Conservation (phyloP, 2,329 filamentous ascomycete species). For the Colletotrichum agaves region DNA sequence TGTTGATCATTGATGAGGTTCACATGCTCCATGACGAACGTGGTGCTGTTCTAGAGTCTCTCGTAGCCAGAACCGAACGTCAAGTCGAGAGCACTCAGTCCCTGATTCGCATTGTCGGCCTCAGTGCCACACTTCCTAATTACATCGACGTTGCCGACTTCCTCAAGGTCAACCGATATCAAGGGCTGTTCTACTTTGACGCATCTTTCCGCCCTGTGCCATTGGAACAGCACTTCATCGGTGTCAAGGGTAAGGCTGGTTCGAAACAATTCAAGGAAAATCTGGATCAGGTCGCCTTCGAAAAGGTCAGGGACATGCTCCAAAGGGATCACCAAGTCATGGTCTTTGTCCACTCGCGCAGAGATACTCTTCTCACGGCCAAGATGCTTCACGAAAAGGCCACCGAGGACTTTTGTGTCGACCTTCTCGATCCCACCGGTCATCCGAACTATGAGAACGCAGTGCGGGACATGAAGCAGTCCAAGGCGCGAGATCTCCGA, state of each 20-base stretch:
- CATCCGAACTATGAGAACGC: constrained; percentile 86
- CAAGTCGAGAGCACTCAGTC: constrained; percentile 99
- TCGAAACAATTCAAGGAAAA: constrained; percentile 87
- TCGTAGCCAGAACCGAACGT: constrained; percentile 93
- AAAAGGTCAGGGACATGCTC: constrained; percentile 95
- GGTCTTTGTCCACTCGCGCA: constrained; percentile 98
- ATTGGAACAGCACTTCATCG: constrained; percentile 96
- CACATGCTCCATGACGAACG: constrained; percentile 99
- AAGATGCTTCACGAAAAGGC: constrained; percentile 89
- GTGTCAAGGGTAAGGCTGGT: constrained; percentile 90
- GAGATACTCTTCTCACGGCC: constrained; percentile 91
- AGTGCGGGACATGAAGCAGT: constrained; percentile 84
- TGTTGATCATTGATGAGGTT: constrained; percentile 98
- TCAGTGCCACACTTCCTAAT: constrained; percentile 96
- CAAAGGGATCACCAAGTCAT: constrained; percentile 94
- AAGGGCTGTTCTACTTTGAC: constrained; percentile 97
- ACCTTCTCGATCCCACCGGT: constrained; percentile 83
- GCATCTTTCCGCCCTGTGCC: constrained; percentile 95
- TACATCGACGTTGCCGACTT: constrained; percentile 98
- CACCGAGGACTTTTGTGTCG: constrained; percentile 78
- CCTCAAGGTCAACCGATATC: constrained; percentile 91
- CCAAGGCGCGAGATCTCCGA: constrained; percentile 85
- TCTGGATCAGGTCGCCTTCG: constrained; percentile 85
- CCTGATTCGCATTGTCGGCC: constrained; percentile 92
- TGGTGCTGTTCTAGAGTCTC: constrained; percentile 93